Percentiles rank a stretch among this genome's conserved stretches.
These are phyloP conservation scores for Phytophthora sojae DNA, from an alignment of 352 stramenopile species.

Conservation along the genomic window DNA sequence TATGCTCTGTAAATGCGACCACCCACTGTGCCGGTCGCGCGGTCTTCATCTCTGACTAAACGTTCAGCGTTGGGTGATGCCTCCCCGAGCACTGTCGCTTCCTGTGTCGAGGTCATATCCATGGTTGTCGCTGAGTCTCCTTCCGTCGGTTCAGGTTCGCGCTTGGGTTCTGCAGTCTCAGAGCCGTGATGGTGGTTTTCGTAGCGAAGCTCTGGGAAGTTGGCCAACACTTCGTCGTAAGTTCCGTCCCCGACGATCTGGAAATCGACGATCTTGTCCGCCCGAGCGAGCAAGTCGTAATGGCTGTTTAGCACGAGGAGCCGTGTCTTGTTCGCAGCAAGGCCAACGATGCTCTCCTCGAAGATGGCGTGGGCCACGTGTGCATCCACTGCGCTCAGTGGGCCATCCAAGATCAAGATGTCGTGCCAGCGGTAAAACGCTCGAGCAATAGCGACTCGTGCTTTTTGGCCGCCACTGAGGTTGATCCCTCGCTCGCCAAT, in stretches of 20 bases:
- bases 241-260: conserved; percentile 33
- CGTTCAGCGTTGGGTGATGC: not conserved
- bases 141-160: not conserved
- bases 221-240: conserved; percentile 22
- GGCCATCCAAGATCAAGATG: conserved; percentile 94
- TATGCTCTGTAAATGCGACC: conserved; percentile 30
- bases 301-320: conserved; percentile 79
- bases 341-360: conserved; percentile 36
- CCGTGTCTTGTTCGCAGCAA: conserved; percentile 50
- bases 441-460: conserved; percentile 82
- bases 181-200: conserved; percentile 22
- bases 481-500: conserved; percentile 96
- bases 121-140: not conserved
- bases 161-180: not conserved
- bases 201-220: conserved; percentile 16
- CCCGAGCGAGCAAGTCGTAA: conserved; percentile 36
- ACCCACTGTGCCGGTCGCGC: conserved; percentile 20
- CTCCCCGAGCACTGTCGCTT: not conserved
- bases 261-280: conserved; percentile 41
- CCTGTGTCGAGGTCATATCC: not conserved
- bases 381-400: conserved; percentile 30
- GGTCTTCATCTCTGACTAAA: conserved; percentile 45
- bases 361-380: conserved; percentile 51
- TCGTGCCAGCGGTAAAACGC: conserved; percentile 91
- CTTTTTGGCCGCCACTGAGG: conserved; percentile 92